Evolutionary conservation across 371 early-diverging fungal genomes (phyloP), one percentile per base, ranked within the genome.

Genomic region (Mortierella sp.): DNA sequence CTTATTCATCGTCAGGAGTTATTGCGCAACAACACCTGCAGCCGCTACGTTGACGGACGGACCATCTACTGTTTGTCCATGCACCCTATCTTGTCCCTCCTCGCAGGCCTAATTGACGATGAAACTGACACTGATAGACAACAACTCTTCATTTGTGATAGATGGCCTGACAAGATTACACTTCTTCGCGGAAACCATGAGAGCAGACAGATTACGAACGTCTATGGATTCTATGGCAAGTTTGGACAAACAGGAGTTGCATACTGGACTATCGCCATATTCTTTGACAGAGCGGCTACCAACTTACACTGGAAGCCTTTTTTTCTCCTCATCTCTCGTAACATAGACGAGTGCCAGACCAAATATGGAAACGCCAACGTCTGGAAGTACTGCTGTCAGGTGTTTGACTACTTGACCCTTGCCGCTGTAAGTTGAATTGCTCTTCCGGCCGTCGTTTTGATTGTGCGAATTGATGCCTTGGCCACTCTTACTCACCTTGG

Each of bases 101-200:
- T n/a, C 34, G 13, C 51, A 28, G 40, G 10, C n/a, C 14, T 6
- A 43, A 73, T 31, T 55, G 31, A 67, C 26, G 69, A 53, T 14
- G 28, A 14, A 26, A 37, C 21, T 76, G 24, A 40, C 40, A 40
- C 67, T 67, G 67, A 40, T 67, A 67, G 14, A 61, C 34, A 67
- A 40, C 40, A 67, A 37, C 21, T 64, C 24, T 21, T 37, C 34
- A 64, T 64, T 50, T 16, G 34, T 40, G 67, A 67, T 67, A 93
- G 95, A 89, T 97, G 98, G 91, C 99, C 99, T 43, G 97, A 98
- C 80, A 96, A 98, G 83, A 97, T 99, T 59, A 98, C 98, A 72
- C 92, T 99, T 61, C 90, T 99, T 76, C 93, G 99, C 70, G 99
- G 99, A 75, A 99, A 99, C 90, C 99, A 99, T 88, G 99, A 99